phyloP scores from a whole-genome alignment of 2,329 filamentous ascomycete genomes.

The Conoideocrella luteorostrata region DNA sequence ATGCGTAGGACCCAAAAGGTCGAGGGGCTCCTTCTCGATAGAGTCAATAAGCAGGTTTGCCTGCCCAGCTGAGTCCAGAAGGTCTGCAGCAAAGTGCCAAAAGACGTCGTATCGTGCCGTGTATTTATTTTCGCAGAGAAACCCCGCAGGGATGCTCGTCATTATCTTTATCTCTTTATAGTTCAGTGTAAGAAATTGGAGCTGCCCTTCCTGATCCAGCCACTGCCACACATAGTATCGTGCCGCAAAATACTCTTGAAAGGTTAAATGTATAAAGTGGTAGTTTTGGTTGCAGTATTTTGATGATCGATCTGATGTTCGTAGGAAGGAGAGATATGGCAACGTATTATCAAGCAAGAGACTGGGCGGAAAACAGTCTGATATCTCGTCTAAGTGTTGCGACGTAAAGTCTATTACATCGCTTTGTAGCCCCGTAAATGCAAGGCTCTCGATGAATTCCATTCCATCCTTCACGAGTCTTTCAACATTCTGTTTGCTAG shows the following conservation, averaged over 20 bases:
- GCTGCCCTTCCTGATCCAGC: conserved; percentile 16
- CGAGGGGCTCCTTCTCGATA: too few species aligned
- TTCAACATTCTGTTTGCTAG: conserved; percentile 12
- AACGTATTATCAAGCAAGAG: conserved; percentile 14
- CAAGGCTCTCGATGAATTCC: conserved; percentile 23
- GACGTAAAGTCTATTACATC: conserved; percentile 25
- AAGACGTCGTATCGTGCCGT: too few species aligned
- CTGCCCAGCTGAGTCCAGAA: too few species aligned
- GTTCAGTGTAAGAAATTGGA: conserved; percentile 12
- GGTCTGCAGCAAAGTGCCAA: too few species aligned
- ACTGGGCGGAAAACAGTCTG: conserved; percentile 7
- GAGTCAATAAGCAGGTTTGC: too few species aligned
- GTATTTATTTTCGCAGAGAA: too few species aligned
- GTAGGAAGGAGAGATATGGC: conserved; percentile 29
- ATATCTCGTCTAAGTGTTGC: conserved; percentile 16
- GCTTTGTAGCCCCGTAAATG: conserved; percentile 28
- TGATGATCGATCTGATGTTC: conserved; percentile 22
- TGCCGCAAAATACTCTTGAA: conserved; percentile 37
- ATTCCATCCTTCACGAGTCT: conserved; percentile 14
- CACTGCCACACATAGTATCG: conserved; percentile 27
- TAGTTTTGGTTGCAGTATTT: conserved; percentile 19
- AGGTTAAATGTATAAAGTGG: conserved; percentile 36
- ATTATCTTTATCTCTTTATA: conserved; percentile 8
- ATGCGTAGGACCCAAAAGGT: too few species aligned
- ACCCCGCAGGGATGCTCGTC: too few species aligned